Percentiles rank a stretch among this genome's conserved stretches.
Evolutionary conservation across 805 yeast species (phyloP).

Genomic region (Brettanomyces custersianus): DNA sequence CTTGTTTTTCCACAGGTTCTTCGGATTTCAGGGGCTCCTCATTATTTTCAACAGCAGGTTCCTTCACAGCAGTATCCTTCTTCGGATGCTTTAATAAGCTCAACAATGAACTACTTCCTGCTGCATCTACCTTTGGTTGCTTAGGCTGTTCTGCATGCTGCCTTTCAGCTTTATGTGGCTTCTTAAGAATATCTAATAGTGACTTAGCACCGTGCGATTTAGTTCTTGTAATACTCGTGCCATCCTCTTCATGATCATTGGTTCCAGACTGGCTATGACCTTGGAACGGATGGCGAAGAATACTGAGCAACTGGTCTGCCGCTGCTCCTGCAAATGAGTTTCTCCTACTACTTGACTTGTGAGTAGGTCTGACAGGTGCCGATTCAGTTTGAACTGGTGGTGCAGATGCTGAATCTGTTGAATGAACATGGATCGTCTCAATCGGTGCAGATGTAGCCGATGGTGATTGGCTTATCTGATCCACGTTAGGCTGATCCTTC

Average conservation of each 20-base stretch:
- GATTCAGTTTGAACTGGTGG: neutral
- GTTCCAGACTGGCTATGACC: too few species aligned
- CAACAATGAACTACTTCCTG: too few species aligned
- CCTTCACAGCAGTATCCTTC: too few species aligned
- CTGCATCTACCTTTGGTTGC: too few species aligned
- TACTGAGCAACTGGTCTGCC: conserved; percentile 5
- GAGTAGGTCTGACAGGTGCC: neutral
- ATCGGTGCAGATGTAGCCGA: neutral
- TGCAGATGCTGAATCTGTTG: neutral
- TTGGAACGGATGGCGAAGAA: too few species aligned
- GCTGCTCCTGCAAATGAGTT: too few species aligned
- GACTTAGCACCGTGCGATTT: neutral
- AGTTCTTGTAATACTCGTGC: too few species aligned
- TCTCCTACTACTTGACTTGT: neutral
- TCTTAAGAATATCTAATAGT: conserved; percentile 5
- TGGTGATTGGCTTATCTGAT: neutral
- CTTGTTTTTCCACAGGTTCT: conserved; percentile 1
- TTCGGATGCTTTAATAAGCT: conserved; percentile 5
- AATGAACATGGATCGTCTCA: neutral
- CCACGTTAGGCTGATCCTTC: conserved; percentile 3
- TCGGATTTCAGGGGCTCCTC: too few species aligned
- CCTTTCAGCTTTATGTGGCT: conserved; percentile 2
- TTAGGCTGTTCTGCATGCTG: too few species aligned
- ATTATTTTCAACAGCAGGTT: neutral
- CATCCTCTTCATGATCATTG: too few species aligned